Conservation (phyloP, 495 filamentous ascomycete genomes). For the Pseudoneurospora amorphoporcata region DNA sequence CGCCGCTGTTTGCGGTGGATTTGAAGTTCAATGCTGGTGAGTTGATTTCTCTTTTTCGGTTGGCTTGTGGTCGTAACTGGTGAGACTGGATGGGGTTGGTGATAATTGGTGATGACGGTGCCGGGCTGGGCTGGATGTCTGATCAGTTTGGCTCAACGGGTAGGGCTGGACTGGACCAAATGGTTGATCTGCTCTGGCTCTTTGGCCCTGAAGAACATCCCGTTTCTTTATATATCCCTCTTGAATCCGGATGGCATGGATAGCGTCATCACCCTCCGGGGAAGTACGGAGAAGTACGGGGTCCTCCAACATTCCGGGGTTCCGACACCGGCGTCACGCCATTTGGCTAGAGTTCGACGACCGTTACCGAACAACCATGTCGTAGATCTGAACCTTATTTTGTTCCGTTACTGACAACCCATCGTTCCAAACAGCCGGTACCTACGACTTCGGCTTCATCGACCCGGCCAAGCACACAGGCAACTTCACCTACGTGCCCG, state of each 20-base stretch:
- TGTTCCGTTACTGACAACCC: not conserved
- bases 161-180: not conserved
- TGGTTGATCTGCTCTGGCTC: not conserved
- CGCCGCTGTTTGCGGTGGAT: constrained; percentile 56
- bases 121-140: not conserved
- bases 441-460: constrained; percentile 70
- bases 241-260: not conserved
- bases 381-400: not conserved
- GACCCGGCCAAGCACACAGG: constrained; percentile 56
- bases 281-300: not conserved
- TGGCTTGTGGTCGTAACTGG: not conserved
- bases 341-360: not conserved
- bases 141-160: not conserved
- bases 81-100: not conserved
- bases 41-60: not conserved
- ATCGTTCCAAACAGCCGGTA: constrained; percentile 36
- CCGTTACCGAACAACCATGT: not conserved
- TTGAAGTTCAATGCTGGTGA: constrained; percentile 47
- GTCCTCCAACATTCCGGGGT: not conserved
- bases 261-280: not conserved
- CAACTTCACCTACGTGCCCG: constrained; percentile 48
- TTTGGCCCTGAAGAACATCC: not conserved
- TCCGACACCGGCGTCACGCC: not conserved
- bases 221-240: not conserved
- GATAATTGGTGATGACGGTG: not conserved